Base-by-base conservation (phyloP, 2,329 filamentous ascomycete genomes). In the Arthrobotrys conoides region DNA sequence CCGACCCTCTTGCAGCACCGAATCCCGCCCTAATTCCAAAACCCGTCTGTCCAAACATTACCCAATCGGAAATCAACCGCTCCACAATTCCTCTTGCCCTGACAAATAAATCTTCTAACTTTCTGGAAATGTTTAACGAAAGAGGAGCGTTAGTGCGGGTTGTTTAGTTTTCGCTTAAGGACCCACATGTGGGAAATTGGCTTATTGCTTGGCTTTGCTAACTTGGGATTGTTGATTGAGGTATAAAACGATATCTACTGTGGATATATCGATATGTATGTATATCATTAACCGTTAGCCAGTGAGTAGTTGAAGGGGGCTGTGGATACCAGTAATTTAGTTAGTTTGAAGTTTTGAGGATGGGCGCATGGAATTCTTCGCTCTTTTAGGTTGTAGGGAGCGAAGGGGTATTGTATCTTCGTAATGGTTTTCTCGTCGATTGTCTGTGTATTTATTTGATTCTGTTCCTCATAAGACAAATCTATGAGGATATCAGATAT, bases 111-210 rank as follows among this genome's bases (percentile, higher is more conserved):
- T 5, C 8, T 10, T 55, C 24, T 4, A 30, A n/a, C n/a, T n/a
- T n/a, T n/a, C 51, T 24, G 51, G 51, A 55, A 55, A 55, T 33
- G 9, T 36, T 55, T 36, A 10, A 55, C 51, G 5, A 55, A 55
- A 53, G 18, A 27, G 30, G 51, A 12, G 5, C 24, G 14, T 27
- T n/a, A 5, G 24, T 55, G 51, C n/a, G 51, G 51, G 10, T 49
- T n/a, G n/a, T n/a, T n/a, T n/a, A n/a, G n/a, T 22, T 46, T n/a
- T 27, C 51, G 51, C 51, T 55, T 55, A 55, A 33, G 5, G 8
- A 6, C 10, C 24, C 14, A 16, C 2, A 27, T 53, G 12, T 22
- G 22, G 48, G 48, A 27, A 51, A 51, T 51, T 51, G 20, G 48
- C 22, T 27, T 27, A 27, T 27, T 51, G 24, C 49, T 53, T 53